phyloP scores from a whole-genome alignment of 805 yeast genomes.

The Suhomyces vadensis region DNA sequence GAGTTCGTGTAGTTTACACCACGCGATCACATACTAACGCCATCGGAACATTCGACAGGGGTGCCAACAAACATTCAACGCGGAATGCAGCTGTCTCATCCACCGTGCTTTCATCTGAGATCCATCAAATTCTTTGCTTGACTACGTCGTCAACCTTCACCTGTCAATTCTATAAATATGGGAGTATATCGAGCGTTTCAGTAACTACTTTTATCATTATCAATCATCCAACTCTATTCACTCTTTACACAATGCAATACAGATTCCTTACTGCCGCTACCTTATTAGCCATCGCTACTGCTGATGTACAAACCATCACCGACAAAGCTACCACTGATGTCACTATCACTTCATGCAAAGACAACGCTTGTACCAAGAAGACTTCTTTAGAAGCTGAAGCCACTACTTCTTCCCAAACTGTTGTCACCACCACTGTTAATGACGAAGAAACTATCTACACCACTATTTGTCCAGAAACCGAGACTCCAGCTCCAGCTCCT shows the following conservation, averaged over 20 bases:
- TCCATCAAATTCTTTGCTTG: background rate
- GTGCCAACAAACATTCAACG: constrained; percentile 6
- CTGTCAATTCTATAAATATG: constrained; percentile 4
- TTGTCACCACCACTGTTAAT: constrained; percentile 7
- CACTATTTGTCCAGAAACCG: constrained; percentile 19
- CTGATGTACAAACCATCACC: constrained; percentile 25
- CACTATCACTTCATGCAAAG: constrained; percentile 41
- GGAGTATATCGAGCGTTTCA: background rate
- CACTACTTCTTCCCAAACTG: constrained; percentile 14
- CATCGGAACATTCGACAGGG: constrained; percentile 1
- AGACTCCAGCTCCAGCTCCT: constrained; percentile 2
- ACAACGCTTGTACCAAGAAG: constrained; percentile 24
- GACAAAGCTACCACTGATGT: constrained; percentile 23
- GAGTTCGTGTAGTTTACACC: background rate
- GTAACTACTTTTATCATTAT: background rate
- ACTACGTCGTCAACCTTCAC: too few relatives aligned
- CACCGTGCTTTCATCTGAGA: background rate
- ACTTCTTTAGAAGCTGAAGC: constrained; percentile 20
- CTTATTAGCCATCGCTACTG: constrained; percentile 20
- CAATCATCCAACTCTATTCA: constrained; percentile 6
- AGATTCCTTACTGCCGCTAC: constrained; percentile 23
- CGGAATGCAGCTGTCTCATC: background rate
- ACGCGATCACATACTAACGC: background rate
- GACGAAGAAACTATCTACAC: constrained; percentile 17
- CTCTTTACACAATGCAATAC: constrained; percentile 23